phyloP scores from a whole-genome alignment of 768 basidiomycete genomes.

The Macrolepiota dolichaula region DNA sequence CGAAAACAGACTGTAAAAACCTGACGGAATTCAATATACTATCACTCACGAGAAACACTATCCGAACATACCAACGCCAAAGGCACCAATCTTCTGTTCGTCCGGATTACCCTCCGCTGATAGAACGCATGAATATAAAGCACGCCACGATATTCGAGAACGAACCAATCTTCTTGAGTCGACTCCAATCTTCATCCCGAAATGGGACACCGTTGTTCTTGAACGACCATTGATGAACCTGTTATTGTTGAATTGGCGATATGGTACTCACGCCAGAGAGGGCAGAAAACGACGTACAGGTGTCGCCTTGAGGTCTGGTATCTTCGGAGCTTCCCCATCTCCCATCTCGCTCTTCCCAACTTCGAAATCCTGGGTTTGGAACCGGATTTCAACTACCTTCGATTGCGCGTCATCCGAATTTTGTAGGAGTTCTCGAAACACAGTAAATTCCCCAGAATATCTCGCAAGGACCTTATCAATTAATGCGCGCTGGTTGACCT shows the following conservation, averaged over 20 bases:
- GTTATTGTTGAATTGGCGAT: not conserved
- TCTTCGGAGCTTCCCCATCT: not conserved
- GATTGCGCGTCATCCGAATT: slow-evolving; percentile 93
- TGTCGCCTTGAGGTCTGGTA: slow-evolving; percentile 67
- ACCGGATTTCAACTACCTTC: slow-evolving; percentile 71
- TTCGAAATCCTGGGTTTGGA: slow-evolving; percentile 59
- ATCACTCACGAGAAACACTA: not conserved
- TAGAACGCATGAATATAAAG: not conserved
- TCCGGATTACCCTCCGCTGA: slow-evolving; percentile 91
- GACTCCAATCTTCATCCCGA: slow-evolving; percentile 81
- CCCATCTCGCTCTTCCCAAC: slow-evolving; percentile 20
- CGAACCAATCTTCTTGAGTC: slow-evolving; percentile 85
- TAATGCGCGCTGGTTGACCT: slow-evolving; percentile 94
- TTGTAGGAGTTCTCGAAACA: slow-evolving; percentile 82
- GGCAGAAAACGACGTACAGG: slow-evolving; percentile 35
- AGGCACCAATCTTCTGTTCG: slow-evolving; percentile 94
- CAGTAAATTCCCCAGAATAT: slow-evolving; percentile 93
- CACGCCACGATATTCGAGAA: not conserved
- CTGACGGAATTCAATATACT: slow-evolving; percentile 24
- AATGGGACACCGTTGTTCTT: slow-evolving; percentile 87
- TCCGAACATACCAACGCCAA: slow-evolving; percentile 64
- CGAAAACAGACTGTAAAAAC: slow-evolving; percentile 80
- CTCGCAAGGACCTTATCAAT: slow-evolving; percentile 96
- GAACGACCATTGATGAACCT: slow-evolving; percentile 84
- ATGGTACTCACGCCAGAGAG: not conserved